These are phyloP conservation scores for Paulownia fortunei DNA, from an alignment of 257 asterid species.

Conservation along the genomic window DNA sequence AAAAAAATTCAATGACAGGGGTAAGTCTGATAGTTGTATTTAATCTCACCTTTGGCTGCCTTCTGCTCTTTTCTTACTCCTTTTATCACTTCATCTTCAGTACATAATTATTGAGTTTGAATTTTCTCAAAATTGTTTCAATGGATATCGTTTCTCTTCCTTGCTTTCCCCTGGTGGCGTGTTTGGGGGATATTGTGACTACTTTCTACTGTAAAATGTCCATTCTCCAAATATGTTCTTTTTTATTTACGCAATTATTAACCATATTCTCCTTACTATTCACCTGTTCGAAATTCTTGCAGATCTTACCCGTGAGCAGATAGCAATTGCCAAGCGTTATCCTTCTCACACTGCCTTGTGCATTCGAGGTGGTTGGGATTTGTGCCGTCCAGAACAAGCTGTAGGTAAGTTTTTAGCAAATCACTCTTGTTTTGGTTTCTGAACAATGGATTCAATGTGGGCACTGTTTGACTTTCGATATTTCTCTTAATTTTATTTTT, in stretches of 20 bases:
- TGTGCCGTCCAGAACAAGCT: constrained; percentile 93
- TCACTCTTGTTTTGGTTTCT: constrained; percentile 22
- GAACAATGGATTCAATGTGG: constrained; percentile 3
- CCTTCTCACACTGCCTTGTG: constrained; percentile 92
- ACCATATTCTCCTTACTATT: constrained; percentile 14
- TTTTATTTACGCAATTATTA: neutral
- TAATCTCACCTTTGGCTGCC: constrained; percentile 14
- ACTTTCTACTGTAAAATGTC: constrained; percentile 17
- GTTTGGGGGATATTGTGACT: constrained; percentile 7
- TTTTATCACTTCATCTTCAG: constrained; percentile 7
- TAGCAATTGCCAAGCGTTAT: constrained; percentile 82
- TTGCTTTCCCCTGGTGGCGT: constrained; percentile 23
- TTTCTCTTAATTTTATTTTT: neutral
- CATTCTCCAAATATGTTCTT: constrained; percentile 4
- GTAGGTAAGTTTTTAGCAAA: constrained; percentile 55
- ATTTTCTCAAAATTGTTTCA: neutral
- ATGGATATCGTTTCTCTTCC: neutral
- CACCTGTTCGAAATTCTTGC: constrained; percentile 37
- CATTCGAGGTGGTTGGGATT: constrained; percentile 93
- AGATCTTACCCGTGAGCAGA: constrained; percentile 92
- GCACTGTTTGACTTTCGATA: neutral
- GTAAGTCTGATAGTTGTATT: constrained; percentile 45
- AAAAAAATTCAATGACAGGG: constrained; percentile 94
- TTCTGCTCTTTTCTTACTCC: neutral
- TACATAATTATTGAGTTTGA: neutral